Conservation (phyloP, 805 yeast species). For the Kodamaea lidongshanica region DNA sequence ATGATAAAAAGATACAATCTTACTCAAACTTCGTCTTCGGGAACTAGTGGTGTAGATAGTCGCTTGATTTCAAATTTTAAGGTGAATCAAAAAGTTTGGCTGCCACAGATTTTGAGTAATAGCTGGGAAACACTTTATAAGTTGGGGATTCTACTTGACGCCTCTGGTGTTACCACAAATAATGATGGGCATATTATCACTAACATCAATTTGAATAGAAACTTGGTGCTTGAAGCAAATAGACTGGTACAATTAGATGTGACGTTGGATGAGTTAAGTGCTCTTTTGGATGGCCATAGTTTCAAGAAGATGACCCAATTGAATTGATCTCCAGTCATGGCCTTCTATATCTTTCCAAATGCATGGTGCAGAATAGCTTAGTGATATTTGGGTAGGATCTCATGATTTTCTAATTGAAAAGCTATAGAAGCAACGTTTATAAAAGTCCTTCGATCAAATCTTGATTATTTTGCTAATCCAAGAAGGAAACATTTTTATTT, state of each 20-base stretch:
- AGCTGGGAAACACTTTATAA: conserved; percentile 70
- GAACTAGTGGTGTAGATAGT: conserved; percentile 33
- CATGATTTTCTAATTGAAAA: too few species aligned
- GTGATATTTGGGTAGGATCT: too few species aligned
- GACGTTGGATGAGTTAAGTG: conserved; percentile 46
- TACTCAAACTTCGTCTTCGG: conserved; percentile 27
- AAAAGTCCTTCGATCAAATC: too few species aligned
- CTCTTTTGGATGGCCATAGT: conserved; percentile 17
- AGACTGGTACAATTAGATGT: conserved; percentile 48
- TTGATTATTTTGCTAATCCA: too few species aligned
- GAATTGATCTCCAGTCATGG: too few species aligned
- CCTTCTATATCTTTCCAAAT: too few species aligned
- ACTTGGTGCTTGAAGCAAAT: conserved; percentile 35
- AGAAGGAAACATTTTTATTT: too few species aligned
- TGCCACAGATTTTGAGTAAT: conserved; percentile 51
- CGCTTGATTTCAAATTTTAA: conserved; percentile 27
- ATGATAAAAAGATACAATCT: conserved; percentile 44
- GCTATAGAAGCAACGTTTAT: too few species aligned
- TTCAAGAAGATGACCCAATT: conserved; percentile 20
- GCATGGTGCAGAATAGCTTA: too few species aligned
- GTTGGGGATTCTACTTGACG: conserved; percentile 48
- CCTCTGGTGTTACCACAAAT: conserved; percentile 36
- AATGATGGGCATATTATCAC: conserved; percentile 33
- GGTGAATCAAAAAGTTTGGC: conserved; percentile 48
- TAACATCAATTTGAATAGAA: conserved; percentile 23